phyloP scores from a whole-genome alignment of 345 rosid genomes.

The Corymbia maculata region DNA sequence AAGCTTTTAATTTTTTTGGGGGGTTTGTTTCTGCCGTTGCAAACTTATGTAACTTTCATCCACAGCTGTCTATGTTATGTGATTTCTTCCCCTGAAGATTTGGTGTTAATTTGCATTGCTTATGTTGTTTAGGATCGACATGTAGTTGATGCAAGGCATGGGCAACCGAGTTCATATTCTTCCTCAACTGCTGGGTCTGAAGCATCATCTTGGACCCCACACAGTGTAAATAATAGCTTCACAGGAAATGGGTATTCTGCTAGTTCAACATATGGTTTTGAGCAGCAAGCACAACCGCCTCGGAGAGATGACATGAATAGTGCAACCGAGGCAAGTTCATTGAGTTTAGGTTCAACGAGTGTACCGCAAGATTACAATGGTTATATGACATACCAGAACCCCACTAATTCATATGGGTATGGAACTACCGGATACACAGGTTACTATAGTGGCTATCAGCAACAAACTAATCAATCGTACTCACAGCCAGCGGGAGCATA shows the following conservation, averaged over 20 bases:
- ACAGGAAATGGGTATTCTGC: constrained; percentile 47
- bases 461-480: constrained; percentile 65
- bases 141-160: constrained; percentile 55
- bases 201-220: constrained; percentile 40
- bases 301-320: constrained; percentile 40
- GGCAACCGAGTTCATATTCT: constrained; percentile 38
- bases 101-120: not conserved
- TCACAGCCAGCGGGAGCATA: constrained; percentile 84
- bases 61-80: not conserved
- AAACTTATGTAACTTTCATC: not conserved
- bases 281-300: constrained; percentile 41
- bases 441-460: constrained; percentile 71
- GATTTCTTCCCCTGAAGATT: not conserved
- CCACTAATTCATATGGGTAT: constrained; percentile 65
- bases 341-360: constrained; percentile 42
- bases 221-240: constrained; percentile 39
- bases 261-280: constrained; percentile 36
- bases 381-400: constrained; percentile 45
- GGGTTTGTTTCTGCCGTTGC: not conserved
- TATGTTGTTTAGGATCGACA: constrained; percentile 37
- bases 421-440: constrained; percentile 62
- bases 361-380: constrained; percentile 58
- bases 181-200: constrained; percentile 34
- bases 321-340: constrained; percentile 44
- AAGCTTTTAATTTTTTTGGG: not conserved